Evolutionary conservation across 2,329 filamentous ascomycete species (phyloP), one percentile per base, ranked within the genome.

Genomic region (Pseudopithomyces maydicus): DNA sequence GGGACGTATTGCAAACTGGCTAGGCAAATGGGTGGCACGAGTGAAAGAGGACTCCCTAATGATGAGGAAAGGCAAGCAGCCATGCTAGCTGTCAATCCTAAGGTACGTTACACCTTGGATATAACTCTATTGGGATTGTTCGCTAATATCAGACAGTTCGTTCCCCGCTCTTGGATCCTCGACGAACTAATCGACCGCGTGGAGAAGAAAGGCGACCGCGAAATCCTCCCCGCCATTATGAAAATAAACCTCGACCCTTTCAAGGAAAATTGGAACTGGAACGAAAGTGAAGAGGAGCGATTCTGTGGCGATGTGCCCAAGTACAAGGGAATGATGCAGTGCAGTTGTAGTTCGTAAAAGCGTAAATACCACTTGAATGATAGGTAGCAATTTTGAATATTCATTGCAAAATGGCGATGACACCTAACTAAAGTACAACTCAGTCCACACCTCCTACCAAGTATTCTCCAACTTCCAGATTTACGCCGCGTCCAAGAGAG

Each of bases 101-200:
- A 91, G 55, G 82, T 84, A 71, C 63, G 71, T 54, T 39, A 38
- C 47, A 43, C 15, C 17, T 22, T 32, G 20, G 14, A 5, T 43
- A 42, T 39, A 35, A 10, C n/a, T 17, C 48, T 10, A 12, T 26
- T 44, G 8, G 17, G 20, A 19, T 6, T 39, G 22, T 54, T 64
- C 20, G 66, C 52, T 35, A 15, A 19, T 20, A 2, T n/a, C 2
- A 41, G 22, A 10, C 53, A 85, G 79, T 99, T 99, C 69, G 82
- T 97, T 0, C 92, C 95, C 0, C 85, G 92, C 45, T 88, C 90
- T 17, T 99, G 94, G 93, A 86, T 99, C 50, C 81, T 99, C 19
- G 94, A 98, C 73, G 95, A 99, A 76, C 75, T 99, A 14, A 98
- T 99, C 64, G 86, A 90, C 44, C 85, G 91, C 10, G 93, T 98